Evolutionary conservation across 1,139 yeast species (phyloP), one percentile per base, ranked within the genome.

Genomic region (Taiozyma onychis): DNA sequence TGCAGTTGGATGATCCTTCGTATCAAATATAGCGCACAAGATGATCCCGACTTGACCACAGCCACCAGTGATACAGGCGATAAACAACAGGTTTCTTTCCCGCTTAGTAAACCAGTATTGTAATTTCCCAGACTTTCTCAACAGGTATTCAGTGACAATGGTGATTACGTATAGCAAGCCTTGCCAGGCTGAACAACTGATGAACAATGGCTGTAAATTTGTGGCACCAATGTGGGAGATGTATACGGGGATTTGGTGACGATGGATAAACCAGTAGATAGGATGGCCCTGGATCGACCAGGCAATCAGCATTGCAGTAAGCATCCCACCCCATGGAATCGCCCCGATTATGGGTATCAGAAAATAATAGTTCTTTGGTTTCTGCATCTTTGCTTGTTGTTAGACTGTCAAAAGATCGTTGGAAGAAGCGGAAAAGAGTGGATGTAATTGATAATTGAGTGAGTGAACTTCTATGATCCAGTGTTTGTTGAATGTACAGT

Each of bases 191-290:
- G 88, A 73, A 63, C 95, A 83, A n/a, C 87, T 71, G 44, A 90
- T 88, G 67, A 90, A 90, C 22, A 89, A 69, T 2, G 96, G 95
- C 63, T 88, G 88, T 48, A 88, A 71, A 60, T 83, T 83, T 2
- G 95, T 86, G 14, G 97, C 96, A 7, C 91, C 96, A 49, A 89
- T 77, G 63, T 89, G 89, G 11, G 96, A 86, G 47, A 91, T 80
- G 67, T 85, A 90, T 7, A 86, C 83, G 43, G 90, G 86, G 49
- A 68, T 66, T 54, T 78, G 81, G 13, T 67, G 54, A 3, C 68
- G 64, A 26, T 69, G 66, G 75, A 84, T 78, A 65, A 82, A 85
- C 48, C 72, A 60, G 62, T 88, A 86, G 11, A 77, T 72, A 0
- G 96, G 96, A 50, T 77, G 77, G 5, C 97, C 97, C 66, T 88